phyloP scores from a whole-genome alignment of 2,329 filamentous ascomycete species.

The Fusarium dimerum region DNA sequence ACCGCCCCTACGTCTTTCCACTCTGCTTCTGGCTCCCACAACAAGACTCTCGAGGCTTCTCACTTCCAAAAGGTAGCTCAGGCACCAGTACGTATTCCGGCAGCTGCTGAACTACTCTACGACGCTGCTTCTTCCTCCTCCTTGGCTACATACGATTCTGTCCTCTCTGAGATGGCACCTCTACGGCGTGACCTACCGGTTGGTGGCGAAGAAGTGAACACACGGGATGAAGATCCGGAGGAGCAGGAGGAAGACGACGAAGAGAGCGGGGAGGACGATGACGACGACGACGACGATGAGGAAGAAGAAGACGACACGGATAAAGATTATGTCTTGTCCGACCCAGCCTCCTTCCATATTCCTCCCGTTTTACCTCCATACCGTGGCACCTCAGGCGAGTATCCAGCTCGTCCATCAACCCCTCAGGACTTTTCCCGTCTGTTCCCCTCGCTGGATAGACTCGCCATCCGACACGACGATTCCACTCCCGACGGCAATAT shows the following conservation, averaged over 20 bases:
- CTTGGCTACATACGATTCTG: conserved; percentile 79
- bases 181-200: conserved; percentile 24
- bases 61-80: conserved; percentile 12
- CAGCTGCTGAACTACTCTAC: conserved; percentile 18
- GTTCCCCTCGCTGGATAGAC: conserved; percentile 80
- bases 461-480: conserved; percentile 88
- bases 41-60: conserved; percentile 16
- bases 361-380: conserved; percentile 57
- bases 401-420: conserved; percentile 72
- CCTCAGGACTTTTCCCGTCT: conserved; percentile 80
- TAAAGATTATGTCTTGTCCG: conserved; percentile 28
- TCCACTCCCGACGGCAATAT: conserved; percentile 90
- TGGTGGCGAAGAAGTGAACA: conserved; percentile 16
- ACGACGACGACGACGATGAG: conserved; percentile 33
- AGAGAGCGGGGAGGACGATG: conserved; percentile 25
- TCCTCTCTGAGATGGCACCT: conserved; percentile 42
- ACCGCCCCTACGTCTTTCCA: conserved; percentile 32
- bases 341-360: conserved; percentile 38
- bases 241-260: conserved; percentile 16
- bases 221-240: conserved; percentile 21
- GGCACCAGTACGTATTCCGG: conserved; percentile 8
- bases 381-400: conserved; percentile 58
- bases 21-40: conserved; percentile 26
- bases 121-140: conserved; percentile 49
- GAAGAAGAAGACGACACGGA: conserved; percentile 27